Base-by-base conservation (phyloP, 2,329 filamentous ascomycete species). In the Aaosphaeria arxii region DNA sequence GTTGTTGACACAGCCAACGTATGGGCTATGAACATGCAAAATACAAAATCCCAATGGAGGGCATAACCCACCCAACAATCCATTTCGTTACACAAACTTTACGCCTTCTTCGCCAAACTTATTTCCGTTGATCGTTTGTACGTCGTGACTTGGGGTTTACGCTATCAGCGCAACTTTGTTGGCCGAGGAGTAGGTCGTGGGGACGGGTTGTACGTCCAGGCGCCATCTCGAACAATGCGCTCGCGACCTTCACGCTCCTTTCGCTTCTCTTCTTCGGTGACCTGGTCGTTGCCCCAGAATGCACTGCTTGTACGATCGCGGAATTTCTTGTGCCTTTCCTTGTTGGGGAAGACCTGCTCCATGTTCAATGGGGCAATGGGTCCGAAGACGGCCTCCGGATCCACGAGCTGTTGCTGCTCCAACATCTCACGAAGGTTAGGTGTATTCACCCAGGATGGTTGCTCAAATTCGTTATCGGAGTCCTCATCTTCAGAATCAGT, bases 401-500 rank as follows among this genome's bases (percentile, higher is more conserved):
- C 91, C 57, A 94, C 80, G 7, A 84, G 82, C 69, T 99, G 91
- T 67, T 99, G 95, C 43, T 84, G 79, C 49, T 86, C 81, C 29
- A 99, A 81, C 47, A 89, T 82, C 45, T 82, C 78, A 13, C 86
- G 83, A 41, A 99, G 81, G 54, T 89, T 87, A 7, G 92, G 91
- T 3, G 89, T 89, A 63, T 96, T 87, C 4, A 90, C 91, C 94
- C 94, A 99, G 6, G 84, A 82, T 2, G 90, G 88, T 11, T 89
- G 82, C 46, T 73, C 76, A 62, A 89, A 84, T 32, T 79, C 79
- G 11, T 83, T 81, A 40, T 81, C 77, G 2, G 80, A 82, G 51
- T 92, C 88, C 43, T 92, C 88, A 50, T 95, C 89, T 61, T 96
- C 91, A 30, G 90, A 91, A 66, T 99, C 95, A 1, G 94, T 97